phyloP scores from a whole-genome alignment of 2,329 filamentous ascomycete genomes.

The Calonectria honghensis region DNA sequence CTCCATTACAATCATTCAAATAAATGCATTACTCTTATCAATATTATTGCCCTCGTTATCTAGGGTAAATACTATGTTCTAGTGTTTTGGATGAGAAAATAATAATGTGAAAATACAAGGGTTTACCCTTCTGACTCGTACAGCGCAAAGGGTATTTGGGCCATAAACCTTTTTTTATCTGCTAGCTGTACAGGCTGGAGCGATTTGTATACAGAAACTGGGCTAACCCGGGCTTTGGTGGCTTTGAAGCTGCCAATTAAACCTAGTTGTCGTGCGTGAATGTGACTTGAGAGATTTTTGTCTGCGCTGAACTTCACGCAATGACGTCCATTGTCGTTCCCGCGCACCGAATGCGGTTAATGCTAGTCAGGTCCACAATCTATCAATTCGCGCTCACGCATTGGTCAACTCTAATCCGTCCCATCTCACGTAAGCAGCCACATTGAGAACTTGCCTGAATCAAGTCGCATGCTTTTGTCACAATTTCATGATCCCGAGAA shows the following conservation, averaged over 20 bases:
- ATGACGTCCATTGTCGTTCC: slow-evolving; percentile 3
- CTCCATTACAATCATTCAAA: too few relatives aligned
- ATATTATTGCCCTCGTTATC: too few relatives aligned
- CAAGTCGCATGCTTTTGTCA: background rate
- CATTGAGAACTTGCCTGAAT: background rate
- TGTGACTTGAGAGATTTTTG: background rate
- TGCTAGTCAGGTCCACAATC: background rate
- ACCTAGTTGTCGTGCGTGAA: background rate
- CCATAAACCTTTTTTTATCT: too few relatives aligned
- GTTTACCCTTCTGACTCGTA: too few relatives aligned
- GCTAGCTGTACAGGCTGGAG: too few relatives aligned
- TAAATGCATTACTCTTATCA: too few relatives aligned
- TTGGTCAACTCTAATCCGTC: background rate
- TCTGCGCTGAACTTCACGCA: background rate
- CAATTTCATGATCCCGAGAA: background rate
- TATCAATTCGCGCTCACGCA: background rate
- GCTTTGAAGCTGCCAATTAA: background rate
- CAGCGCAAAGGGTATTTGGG: too few relatives aligned
- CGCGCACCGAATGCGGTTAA: slow-evolving; percentile 17
- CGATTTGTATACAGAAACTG: background rate
- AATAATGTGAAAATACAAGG: too few relatives aligned
- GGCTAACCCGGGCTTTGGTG: too few relatives aligned
- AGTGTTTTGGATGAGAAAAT: too few relatives aligned
- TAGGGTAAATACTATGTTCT: too few relatives aligned
- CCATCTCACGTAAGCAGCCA: background rate